Percentiles rank a stretch among this genome's conserved stretches.
phyloP scores from a whole-genome alignment of 495 filamentous ascomycete genomes.

The Letharia columbiana region DNA sequence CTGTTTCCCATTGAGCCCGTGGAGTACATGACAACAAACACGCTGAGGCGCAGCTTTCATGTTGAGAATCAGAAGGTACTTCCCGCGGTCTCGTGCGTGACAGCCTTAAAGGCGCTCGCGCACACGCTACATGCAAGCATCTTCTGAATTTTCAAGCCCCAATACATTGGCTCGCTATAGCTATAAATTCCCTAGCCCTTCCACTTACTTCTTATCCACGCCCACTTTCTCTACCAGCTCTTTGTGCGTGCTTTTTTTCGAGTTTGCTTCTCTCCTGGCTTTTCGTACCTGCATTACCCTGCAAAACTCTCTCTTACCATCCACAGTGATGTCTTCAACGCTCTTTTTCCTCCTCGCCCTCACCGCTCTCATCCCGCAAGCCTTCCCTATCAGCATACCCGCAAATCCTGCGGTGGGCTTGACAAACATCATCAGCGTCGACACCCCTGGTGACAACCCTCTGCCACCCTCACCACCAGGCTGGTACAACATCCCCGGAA shows the following conservation, averaged over 20 bases:
- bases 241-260: not conserved
- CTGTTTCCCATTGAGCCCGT: not conserved
- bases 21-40: not conserved
- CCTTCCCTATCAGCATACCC: not conserved
- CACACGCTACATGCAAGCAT: not conserved
- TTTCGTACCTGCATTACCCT: not conserved
- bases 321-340: not conserved
- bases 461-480: not conserved
- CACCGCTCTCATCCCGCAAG: not conserved
- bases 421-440: not conserved
- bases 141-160: not conserved
- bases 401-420: not conserved
- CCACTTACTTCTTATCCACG: not conserved
- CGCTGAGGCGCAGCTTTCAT: not conserved
- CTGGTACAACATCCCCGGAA: not conserved
- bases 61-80: not conserved
- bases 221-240: not conserved
- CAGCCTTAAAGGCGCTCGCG: not conserved
- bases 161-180: not conserved
- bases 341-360: not conserved
- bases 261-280: not conserved
- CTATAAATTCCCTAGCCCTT: not conserved
- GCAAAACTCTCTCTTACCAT: not conserved
- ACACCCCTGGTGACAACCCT: not conserved
- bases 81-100: not conserved